Evolutionary conservation across 805 yeast genomes (phyloP), one percentile per base, ranked within the genome.

Genomic region (Deakozyma indianensis): DNA sequence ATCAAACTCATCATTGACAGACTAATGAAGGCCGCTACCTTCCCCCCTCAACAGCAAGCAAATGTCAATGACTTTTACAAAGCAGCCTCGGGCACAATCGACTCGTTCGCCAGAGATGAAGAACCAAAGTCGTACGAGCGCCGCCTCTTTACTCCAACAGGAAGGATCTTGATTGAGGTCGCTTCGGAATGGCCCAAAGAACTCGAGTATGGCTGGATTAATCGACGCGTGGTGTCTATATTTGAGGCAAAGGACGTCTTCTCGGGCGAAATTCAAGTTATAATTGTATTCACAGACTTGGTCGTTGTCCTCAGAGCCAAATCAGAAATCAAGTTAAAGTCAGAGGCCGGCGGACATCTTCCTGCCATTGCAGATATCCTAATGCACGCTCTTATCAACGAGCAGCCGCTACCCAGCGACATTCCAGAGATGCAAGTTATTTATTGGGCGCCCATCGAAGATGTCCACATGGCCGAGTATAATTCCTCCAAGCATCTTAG

Each of bases 331-430:
- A 79, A 54, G 65, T 61, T 48, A 48, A 50, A 53, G 2, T 48
- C 55, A 4, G 45, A 46, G 24, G 47, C 51, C 22, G 63, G 61
- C 1, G 53, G 69, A 23, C 69, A 67, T 42, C 55, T 65, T 41
- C 83, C 92, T 2, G 70, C 80, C 2, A 68, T 83, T 14, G 72
- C 95, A 0, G 95, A 87, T 59, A 70, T 85, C 42, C 64, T 90
- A 48, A 85, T 88, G 94, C 94, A 88, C 56, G 85, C 96, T 0
- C 68, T 90, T 57, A 76, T 83, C 24, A 90, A 90, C 58, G 94
- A 85, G 54, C 80, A 79, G 22, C 92, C 95, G 0, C 68, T 90
- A 38, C 56, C 55, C 28, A 48, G 51, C 27, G 51, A 73, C 35
- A 63, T 87, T 16, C 96, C 96, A 0, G 66, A 67, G 23, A 68